These are phyloP conservation scores for Catharanthus roseus DNA, from an alignment of 257 asterid genomes.

Conservation along the genomic window DNA sequence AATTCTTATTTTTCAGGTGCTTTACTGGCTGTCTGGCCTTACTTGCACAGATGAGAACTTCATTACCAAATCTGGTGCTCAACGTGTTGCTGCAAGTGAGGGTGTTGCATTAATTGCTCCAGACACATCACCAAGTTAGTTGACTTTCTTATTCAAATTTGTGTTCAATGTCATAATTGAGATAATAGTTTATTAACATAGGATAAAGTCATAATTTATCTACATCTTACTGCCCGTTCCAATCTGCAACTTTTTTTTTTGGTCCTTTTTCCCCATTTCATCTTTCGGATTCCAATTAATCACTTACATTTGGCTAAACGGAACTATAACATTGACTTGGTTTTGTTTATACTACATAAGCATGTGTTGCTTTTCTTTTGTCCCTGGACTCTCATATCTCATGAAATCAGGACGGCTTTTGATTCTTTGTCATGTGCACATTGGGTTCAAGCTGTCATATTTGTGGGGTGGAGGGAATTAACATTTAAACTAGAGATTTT, in stretches of 20 bases:
- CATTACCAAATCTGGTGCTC: conserved; percentile 86
- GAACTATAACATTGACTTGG: background rate
- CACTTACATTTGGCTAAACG: background rate
- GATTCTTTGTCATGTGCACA: background rate
- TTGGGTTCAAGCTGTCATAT: background rate
- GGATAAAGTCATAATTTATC: background rate
- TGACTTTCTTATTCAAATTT: background rate
- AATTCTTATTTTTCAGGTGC: conserved; percentile 38
- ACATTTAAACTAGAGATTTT: background rate
- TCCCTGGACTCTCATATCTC: background rate
- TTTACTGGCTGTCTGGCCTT: conserved; percentile 97
- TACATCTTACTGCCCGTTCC: background rate
- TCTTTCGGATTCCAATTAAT: background rate
- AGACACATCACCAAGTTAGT: conserved; percentile 94
- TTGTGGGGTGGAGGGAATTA: background rate
- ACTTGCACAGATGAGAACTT: conserved; percentile 95
- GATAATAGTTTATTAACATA: background rate
- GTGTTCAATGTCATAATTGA: background rate
- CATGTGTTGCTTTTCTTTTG: background rate
- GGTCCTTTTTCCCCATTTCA: no score
- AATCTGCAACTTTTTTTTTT: background rate
- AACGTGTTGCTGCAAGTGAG: conserved; percentile 81
- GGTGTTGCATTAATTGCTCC: conserved; percentile 68
- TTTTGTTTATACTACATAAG: background rate
- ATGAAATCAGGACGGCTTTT: background rate